These are phyloP conservation scores for Pholiota conissans DNA, from an alignment of 768 basidiomycete genomes.

Conservation along the genomic window DNA sequence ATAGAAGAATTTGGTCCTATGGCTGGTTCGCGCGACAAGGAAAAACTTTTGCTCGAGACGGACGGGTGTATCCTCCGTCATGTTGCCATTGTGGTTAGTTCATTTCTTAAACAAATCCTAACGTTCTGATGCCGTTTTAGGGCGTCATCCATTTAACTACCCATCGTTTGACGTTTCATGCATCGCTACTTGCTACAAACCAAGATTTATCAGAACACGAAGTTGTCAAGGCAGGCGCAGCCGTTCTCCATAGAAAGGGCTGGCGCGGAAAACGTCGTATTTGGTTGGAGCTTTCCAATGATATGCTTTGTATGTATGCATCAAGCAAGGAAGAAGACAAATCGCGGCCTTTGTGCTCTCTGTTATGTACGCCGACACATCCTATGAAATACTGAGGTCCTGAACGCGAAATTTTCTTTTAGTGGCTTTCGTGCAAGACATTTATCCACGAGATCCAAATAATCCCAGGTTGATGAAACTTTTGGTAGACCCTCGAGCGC, in stretches of 20 bases:
- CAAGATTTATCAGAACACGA: conserved; percentile 32
- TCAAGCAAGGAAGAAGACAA: conserved; percentile 55
- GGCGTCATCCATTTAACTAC: conserved; percentile 67
- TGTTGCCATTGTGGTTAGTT: conserved; percentile 46
- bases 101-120: not conserved
- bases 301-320: conserved; percentile 59
- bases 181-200: conserved; percentile 51
- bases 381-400: not conserved
- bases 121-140: conserved; percentile 21
- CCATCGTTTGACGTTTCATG: conserved; percentile 66
- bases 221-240: conserved; percentile 51
- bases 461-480: conserved; percentile 43
- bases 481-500: conserved; percentile 29
- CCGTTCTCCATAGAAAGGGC: conserved; percentile 44
- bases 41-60: conserved; percentile 52
- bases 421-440: conserved; percentile 51
- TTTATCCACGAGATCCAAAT: conserved; percentile 45
- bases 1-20: conserved; percentile 58
- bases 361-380: conserved; percentile 43
- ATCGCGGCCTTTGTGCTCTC: conserved; percentile 50
- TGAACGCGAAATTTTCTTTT: not conserved
- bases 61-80: conserved; percentile 52
- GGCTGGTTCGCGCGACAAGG: conserved; percentile 40
- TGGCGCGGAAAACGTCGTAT: conserved; percentile 47
- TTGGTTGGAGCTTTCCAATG: conserved; percentile 63